A percentile compares a stretch with the other conserved stretches of the same genome.
Evolutionary conservation across 164 flowering plant genomes (phyloP).

Genomic region (Stephania yunnanensis): DNA sequence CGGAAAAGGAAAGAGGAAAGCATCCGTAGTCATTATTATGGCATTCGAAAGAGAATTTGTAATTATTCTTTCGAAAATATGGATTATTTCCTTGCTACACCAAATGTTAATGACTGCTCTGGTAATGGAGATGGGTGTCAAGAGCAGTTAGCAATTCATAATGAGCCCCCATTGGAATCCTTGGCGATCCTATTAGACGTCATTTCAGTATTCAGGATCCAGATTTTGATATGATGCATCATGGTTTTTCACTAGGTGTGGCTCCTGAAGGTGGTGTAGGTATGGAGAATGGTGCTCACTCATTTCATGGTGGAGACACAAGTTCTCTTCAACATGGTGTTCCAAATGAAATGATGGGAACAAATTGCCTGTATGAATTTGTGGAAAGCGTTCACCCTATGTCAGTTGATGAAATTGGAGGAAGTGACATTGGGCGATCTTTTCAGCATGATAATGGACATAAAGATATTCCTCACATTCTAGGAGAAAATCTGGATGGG

Average conservation of each 20-base stretch:
- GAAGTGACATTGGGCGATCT: constrained; percentile 11
- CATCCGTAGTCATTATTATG: constrained; percentile 59
- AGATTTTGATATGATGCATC: constrained; percentile 33
- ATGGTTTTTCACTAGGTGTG: constrained; percentile 33
- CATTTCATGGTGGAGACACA: constrained; percentile 20
- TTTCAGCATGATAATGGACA: constrained; percentile 25
- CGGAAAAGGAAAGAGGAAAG: constrained; percentile 63
- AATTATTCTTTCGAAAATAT: constrained; percentile 40
- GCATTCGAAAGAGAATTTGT: constrained; percentile 68
- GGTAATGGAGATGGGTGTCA: constrained; percentile 25
- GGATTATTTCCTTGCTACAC: constrained; percentile 42
- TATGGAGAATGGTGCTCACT: constrained; percentile 13
- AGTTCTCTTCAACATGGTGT: constrained; percentile 22
- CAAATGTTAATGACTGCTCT: constrained; percentile 24
- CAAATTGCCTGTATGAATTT: constrained; percentile 22
- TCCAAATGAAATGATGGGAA: constrained; percentile 20
- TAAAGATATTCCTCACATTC: constrained; percentile 24
- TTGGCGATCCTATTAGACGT: constrained; percentile 30
- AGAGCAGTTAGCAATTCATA: constrained; percentile 17
- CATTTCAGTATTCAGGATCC: constrained; percentile 41
- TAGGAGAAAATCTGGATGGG: constrained; percentile 25
- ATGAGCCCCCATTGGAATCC: constrained; percentile 24
- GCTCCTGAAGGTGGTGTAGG: constrained; percentile 19
- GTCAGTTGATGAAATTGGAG: constrained; percentile 14
- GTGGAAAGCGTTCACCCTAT: constrained; percentile 19